Conservation (phyloP, 768 basidiomycete species). For the Tulasnella sp. region DNA sequence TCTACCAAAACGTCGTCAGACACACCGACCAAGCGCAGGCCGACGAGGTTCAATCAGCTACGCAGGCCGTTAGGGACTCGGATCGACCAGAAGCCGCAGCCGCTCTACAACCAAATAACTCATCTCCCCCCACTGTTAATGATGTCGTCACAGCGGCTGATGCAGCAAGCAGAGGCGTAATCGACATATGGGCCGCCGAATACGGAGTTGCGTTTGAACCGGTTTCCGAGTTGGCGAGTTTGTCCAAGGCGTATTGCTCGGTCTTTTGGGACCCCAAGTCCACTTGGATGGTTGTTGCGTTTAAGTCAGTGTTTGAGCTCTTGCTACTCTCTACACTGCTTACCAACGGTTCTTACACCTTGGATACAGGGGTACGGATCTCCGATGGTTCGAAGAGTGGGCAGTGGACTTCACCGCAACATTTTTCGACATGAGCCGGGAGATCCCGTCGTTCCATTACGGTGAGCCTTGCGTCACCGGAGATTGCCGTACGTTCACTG, state of each 20-base stretch:
- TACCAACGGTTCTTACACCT: background rate
- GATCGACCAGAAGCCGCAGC: background rate
- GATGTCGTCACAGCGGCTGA: background rate
- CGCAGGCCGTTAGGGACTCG: background rate
- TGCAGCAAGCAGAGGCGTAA: background rate
- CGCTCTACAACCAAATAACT: background rate
- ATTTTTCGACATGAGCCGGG: background rate
- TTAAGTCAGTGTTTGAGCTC: constrained; percentile 6
- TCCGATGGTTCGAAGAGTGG: constrained; percentile 15
- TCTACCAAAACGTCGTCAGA: background rate
- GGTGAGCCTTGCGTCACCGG: background rate
- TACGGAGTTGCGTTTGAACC: constrained; percentile 14
- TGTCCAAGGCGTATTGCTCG: constrained; percentile 10
- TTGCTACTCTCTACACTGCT: background rate
- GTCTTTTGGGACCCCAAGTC: constrained; percentile 15
- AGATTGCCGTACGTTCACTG: background rate
- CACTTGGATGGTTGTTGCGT: constrained; percentile 17
- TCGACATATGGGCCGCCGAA: background rate
- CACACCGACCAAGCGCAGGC: background rate
- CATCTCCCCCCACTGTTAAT: background rate
- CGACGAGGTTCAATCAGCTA: background rate
- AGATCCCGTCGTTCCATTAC: background rate
- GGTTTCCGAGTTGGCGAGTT: constrained; percentile 8
- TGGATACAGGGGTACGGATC: constrained; percentile 10
- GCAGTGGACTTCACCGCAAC: constrained; percentile 10